These are phyloP conservation scores for Akanthomyces uredinophilus DNA, from an alignment of 2,329 filamentous ascomycete genomes.

Conservation along the genomic window DNA sequence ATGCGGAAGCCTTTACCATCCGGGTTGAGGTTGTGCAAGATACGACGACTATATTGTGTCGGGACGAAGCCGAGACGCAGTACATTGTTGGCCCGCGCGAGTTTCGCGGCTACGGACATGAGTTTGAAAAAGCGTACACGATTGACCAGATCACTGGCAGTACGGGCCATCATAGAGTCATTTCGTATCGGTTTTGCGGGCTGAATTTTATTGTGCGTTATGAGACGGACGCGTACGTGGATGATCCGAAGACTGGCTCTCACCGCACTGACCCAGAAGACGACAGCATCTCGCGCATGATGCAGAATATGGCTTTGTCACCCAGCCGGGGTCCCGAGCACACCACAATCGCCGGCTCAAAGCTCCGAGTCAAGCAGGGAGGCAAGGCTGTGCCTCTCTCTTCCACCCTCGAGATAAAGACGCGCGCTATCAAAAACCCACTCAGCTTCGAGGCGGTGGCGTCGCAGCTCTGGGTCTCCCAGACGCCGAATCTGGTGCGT, in stretches of 20 bases:
- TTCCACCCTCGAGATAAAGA: constrained; percentile 42
- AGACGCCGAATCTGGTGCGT: constrained; percentile 42
- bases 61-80: constrained; percentile 26
- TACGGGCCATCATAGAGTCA: constrained; percentile 41
- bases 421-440: constrained; percentile 28
- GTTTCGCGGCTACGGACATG: constrained; percentile 38
- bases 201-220: constrained; percentile 37
- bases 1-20: constrained; percentile 35
- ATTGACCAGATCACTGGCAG: constrained; percentile 27
- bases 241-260: constrained; percentile 17
- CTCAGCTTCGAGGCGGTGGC: constrained; percentile 32
- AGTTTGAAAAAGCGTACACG: constrained; percentile 42
- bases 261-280: neutral
- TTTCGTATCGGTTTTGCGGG: constrained; percentile 38
- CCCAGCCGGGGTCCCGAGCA: neutral
- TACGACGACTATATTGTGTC: constrained; percentile 36
- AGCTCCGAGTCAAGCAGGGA: constrained; percentile 26
- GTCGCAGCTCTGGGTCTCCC: constrained; percentile 41
- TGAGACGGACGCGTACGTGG: constrained; percentile 39
- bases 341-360: constrained; percentile 18
- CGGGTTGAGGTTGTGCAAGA: constrained; percentile 32
- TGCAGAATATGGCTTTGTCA: neutral
- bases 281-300: neutral
- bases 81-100: constrained; percentile 28
- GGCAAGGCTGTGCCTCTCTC: constrained; percentile 28